phyloP scores from a whole-genome alignment of 768 basidiomycete species.

The Suillus clintonianus region DNA sequence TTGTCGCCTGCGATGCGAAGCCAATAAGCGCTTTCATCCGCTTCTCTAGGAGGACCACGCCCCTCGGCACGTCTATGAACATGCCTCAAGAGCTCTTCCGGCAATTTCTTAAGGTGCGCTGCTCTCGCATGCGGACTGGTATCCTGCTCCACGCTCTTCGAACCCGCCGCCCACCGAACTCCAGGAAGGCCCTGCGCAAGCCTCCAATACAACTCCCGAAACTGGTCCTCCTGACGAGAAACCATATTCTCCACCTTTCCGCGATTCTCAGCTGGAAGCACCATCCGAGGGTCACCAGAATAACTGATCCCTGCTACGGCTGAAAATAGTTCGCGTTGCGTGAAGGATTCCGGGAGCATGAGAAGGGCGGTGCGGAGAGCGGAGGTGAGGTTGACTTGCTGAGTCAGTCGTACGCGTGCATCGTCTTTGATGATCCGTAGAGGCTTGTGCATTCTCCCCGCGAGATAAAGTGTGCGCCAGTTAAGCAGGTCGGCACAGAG shows the following conservation, averaged over 20 bases:
- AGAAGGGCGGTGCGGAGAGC: slow-evolving; percentile 90
- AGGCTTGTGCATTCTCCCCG: slow-evolving; percentile 97
- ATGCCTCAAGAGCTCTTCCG: slow-evolving; percentile 59
- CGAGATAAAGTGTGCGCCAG: slow-evolving; percentile 92
- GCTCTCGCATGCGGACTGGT: slow-evolving; percentile 63
- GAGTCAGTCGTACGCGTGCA: slow-evolving; percentile 86
- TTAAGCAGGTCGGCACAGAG: slow-evolving; percentile 88
- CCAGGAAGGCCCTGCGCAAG: slow-evolving; percentile 79
- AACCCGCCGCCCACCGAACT: slow-evolving; percentile 65
- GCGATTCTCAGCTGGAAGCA: slow-evolving; percentile 92
- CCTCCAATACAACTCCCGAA: slow-evolving; percentile 84
- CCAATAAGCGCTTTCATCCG: slow-evolving; percentile 80
- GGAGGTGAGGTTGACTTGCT: slow-evolving; percentile 91
- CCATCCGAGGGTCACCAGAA: slow-evolving; percentile 89
- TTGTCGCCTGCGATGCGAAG: slow-evolving; percentile 66
- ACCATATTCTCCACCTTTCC: slow-evolving; percentile 96
- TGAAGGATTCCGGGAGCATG: slow-evolving; percentile 79
- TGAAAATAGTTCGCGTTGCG: slow-evolving; percentile 81
- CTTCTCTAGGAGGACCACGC: slow-evolving; percentile 44
- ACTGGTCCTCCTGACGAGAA: slow-evolving; percentile 75
- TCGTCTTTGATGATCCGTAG: slow-evolving; percentile 92
- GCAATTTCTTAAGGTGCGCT: slow-evolving; percentile 78
- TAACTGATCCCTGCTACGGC: slow-evolving; percentile 88
- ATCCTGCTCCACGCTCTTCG: slow-evolving; percentile 71
- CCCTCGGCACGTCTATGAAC: slow-evolving; percentile 44